Evolutionary conservation across 2,329 filamentous ascomycete species (phyloP).

Genomic region (Fusarium temperatum): DNA sequence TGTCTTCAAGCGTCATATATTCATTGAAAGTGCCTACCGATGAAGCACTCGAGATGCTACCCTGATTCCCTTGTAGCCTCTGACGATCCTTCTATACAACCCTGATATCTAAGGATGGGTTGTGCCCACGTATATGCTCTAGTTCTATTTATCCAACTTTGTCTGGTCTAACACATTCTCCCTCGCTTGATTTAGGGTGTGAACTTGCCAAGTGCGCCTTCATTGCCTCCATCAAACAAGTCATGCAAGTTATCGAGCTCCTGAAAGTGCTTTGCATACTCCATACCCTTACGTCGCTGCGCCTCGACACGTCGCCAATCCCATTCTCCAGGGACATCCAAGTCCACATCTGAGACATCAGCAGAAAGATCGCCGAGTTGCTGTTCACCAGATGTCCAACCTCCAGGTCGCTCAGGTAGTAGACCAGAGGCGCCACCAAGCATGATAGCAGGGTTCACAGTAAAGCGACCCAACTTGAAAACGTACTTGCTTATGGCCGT

Average conservation of each 20-base stretch:
- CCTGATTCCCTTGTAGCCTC: not conserved
- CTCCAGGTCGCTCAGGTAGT: conserved; percentile 76
- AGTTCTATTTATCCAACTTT: not conserved
- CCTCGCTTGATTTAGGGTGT: conserved; percentile 47
- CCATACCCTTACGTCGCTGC: conserved; percentile 64
- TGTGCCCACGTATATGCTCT: not conserved
- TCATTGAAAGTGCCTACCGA: not conserved
- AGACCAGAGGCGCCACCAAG: conserved; percentile 73
- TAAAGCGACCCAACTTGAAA: conserved; percentile 82
- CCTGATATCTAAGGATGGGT: not conserved
- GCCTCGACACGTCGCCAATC: conserved; percentile 67
- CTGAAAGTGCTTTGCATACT: conserved; percentile 64
- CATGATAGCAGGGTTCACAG: conserved; percentile 82
- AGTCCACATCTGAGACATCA: conserved; percentile 49
- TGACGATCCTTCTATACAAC: not conserved
- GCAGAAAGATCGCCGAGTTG: conserved; percentile 52
- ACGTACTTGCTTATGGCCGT: conserved; percentile 83
- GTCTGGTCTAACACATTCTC: not conserved
- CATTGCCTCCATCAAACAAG: conserved; percentile 63
- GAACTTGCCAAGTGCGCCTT: conserved; percentile 62
- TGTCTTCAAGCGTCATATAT: not conserved
- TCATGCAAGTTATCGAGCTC: conserved; percentile 63
- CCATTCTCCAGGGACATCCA: conserved; percentile 55
- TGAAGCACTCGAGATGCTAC: not conserved
- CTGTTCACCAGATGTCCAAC: conserved; percentile 62